A percentile compares a stretch with the other conserved stretches of the same genome.
Evolutionary conservation across 108 stramenopile species (phyloP).

Genomic region (Mayamaea pseudoterrestris): DNA sequence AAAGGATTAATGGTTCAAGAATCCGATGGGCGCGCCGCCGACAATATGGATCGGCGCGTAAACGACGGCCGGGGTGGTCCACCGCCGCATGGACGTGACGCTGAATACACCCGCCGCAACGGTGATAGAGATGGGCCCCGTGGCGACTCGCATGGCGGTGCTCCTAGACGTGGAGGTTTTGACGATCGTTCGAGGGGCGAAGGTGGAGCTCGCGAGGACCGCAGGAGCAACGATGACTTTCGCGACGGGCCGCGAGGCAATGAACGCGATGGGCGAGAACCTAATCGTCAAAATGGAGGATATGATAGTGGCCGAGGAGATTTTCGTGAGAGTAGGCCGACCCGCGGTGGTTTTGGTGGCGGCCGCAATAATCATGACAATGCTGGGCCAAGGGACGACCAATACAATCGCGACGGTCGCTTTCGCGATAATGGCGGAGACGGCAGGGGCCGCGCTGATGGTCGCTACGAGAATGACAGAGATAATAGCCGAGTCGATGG

Average conservation of each 20-base stretch:
- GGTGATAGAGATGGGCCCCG: too few species aligned
- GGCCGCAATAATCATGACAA: constrained; percentile 8
- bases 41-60: too few species aligned
- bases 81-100: too few species aligned
- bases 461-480: too few species aligned
- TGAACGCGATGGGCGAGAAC: constrained; percentile 2
- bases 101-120: too few species aligned
- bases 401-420: constrained; percentile 2
- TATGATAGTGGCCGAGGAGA: constrained; percentile 11
- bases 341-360: constrained; percentile 7
- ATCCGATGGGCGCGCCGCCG: too few species aligned
- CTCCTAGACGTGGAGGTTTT: too few species aligned
- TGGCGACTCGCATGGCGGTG: too few species aligned
- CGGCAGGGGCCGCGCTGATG: too few species aligned
- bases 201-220: constrained; percentile 1
- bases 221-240: constrained; percentile 10
- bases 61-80: too few species aligned
- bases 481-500: too few species aligned
- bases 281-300: background rate
- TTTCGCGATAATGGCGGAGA: constrained; percentile 8
- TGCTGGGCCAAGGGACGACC: background rate
- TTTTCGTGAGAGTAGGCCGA: constrained; percentile 10
- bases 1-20: constrained; percentile 20
- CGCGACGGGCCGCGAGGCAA: constrained; percentile 1
- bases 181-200: too few species aligned